Conservation (phyloP, 1,284 basidiomycete genomes). For the Heterobasidion irregulare region DNA sequence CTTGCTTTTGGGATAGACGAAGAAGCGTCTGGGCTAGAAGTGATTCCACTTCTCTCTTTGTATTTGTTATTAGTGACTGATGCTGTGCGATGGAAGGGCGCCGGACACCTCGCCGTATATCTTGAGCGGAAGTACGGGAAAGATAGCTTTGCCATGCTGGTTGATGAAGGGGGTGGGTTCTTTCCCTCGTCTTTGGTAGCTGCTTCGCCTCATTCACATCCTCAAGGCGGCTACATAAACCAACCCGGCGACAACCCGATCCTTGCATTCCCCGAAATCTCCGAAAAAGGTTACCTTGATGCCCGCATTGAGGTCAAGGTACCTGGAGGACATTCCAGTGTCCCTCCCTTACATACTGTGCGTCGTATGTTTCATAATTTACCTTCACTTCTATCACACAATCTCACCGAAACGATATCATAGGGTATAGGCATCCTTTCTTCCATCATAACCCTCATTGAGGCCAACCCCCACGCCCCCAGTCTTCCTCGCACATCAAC, state of each 20-base stretch:
- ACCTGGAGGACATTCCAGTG: conserved; percentile 62
- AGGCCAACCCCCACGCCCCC: not conserved
- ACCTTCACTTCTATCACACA: not conserved
- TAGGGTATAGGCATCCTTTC: conserved; percentile 5
- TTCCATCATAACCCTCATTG: not conserved
- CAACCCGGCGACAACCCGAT: conserved; percentile 28
- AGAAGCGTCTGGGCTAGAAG: conserved; percentile 50
- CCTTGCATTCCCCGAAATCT: conserved; percentile 50
- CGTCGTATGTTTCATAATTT: conserved; percentile 4
- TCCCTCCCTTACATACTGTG: conserved; percentile 53
- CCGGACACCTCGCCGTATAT: conserved; percentile 34
- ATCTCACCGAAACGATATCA: not conserved
- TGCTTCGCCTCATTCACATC: not conserved
- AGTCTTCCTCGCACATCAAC: not conserved
- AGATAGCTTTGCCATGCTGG: conserved; percentile 51
- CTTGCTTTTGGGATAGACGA: conserved; percentile 73
- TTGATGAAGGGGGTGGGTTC: conserved; percentile 47
- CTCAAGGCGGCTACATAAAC: conserved; percentile 19
- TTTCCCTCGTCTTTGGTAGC: too few relatives aligned
- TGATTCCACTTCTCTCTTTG: not conserved
- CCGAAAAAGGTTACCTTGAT: conserved; percentile 64
- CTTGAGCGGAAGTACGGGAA: conserved; percentile 49
- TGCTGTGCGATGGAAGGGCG: conserved; percentile 32
- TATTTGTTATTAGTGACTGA: not conserved
- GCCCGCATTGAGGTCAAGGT: conserved; percentile 42